phyloP scores from a whole-genome alignment of 2,329 filamentous ascomycete species.

The Xylariaceae sp. region DNA sequence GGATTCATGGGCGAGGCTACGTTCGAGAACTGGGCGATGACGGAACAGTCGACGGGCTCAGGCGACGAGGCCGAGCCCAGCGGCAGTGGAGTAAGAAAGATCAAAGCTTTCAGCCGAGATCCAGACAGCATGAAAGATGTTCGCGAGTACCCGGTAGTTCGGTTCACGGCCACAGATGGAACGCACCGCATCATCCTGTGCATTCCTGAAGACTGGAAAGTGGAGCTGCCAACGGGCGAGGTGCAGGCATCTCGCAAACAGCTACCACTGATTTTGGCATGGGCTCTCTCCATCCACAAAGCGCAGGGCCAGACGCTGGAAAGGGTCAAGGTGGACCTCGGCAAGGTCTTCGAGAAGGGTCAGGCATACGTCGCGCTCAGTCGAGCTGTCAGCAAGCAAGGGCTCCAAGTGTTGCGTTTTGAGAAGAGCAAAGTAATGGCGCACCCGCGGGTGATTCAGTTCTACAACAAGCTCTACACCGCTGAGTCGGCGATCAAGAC shows the following conservation, averaged over 20 bases:
- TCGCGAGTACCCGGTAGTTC: constrained; percentile 74
- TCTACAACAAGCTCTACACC: constrained; percentile 78
- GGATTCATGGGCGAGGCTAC: constrained; percentile 61
- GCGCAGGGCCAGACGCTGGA: constrained; percentile 93
- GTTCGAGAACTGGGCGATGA: constrained; percentile 32
- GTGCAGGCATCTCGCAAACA: constrained; percentile 82
- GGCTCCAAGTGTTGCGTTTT: constrained; percentile 84
- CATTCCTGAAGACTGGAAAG: constrained; percentile 88
- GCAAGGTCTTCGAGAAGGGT: constrained; percentile 91
- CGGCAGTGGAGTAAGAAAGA: constrained; percentile 47
- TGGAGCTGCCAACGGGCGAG: constrained; percentile 92
- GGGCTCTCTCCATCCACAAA: constrained; percentile 97
- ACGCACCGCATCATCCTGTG: constrained; percentile 73
- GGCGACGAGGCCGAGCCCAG: constrained; percentile 41
- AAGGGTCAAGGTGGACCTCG: constrained; percentile 89
- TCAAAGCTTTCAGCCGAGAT: constrained; percentile 47
- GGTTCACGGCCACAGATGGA: constrained; percentile 77
- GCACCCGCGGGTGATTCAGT: constrained; percentile 77
- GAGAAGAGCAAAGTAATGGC: constrained; percentile 91
- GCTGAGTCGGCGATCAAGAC: constrained; percentile 53
- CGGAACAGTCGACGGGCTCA: constrained; percentile 36
- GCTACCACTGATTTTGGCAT: constrained; percentile 86
- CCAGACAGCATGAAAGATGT: constrained; percentile 43
- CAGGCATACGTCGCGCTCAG: constrained; percentile 96
- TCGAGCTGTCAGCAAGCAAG: constrained; percentile 82